A percentile compares a stretch with the other conserved stretches of the same genome.
Conservation (phyloP, 73 alveolate species). For the Breviolum minutum region DNA sequence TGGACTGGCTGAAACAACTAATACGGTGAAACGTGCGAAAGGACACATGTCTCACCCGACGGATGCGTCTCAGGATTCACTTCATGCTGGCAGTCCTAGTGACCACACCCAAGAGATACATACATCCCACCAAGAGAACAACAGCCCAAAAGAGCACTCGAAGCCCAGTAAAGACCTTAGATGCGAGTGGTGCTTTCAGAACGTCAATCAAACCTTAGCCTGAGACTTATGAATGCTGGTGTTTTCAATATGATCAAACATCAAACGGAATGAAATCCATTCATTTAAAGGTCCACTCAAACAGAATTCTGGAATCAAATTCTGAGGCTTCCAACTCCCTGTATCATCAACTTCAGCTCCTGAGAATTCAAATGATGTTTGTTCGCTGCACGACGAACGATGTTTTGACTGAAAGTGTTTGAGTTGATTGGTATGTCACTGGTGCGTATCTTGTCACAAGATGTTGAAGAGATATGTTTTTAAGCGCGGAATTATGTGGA, state of each 20-base stretch:
- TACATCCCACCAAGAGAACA: constrained; percentile 39
- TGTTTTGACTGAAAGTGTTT: too few species aligned
- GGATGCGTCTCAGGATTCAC: not conserved
- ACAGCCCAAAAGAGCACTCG: constrained; percentile 90
- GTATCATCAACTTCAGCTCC: constrained; percentile 92
- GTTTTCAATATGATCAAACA: not conserved
- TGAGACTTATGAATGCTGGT: not conserved
- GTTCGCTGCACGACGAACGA: too few species aligned
- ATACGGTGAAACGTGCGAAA: not conserved
- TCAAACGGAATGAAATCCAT: not conserved
- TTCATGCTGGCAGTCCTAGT: constrained; percentile 15
- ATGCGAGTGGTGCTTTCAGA: not conserved
- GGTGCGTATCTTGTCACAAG: too few species aligned
- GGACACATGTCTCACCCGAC: not conserved
- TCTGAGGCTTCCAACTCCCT: constrained; percentile 8
- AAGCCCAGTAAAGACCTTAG: constrained; percentile 60
- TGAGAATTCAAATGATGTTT: not conserved
- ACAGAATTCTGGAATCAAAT: too few species aligned
- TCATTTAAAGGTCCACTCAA: too few species aligned
- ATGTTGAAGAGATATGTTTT: too few species aligned
- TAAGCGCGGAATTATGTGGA: too few species aligned
- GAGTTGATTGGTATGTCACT: too few species aligned
- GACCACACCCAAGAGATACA: constrained; percentile 75
- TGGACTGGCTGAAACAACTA: too few species aligned
- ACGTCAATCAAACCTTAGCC: too few species aligned